Evolutionary conservation across 2,329 filamentous ascomycete species (phyloP), one percentile per base, ranked within the genome.

Genomic region (Lasiodiplodia theobromae): DNA sequence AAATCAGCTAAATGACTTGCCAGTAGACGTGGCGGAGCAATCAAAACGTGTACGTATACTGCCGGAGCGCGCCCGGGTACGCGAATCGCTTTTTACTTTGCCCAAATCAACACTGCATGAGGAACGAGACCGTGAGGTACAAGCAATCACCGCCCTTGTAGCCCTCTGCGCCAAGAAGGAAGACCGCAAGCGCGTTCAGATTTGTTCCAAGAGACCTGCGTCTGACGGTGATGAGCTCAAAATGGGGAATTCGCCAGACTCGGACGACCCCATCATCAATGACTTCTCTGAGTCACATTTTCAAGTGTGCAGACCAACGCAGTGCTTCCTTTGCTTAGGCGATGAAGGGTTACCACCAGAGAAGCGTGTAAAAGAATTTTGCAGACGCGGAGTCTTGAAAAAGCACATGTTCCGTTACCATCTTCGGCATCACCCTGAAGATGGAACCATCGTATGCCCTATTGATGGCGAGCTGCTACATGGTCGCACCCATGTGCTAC

Each of bases 271-370:
- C 25, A 28, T 28, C 25, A 28, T 28, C 25, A 28, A 28, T 66
- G 3, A 51, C 40, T 21, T 25, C 14, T 14, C 25, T 21, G 2
- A 53, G 23, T 49, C 23, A 1, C 47, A 16, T 16, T 47, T 11
- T 31, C 34, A 25, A 31, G 23, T 54, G 28, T 66, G 25, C 18
- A 66, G 53, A 44, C 62, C 62, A 31, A 51, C 49, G 23, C 44
- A 66, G 53, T 66, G 62, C 62, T 66, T 66, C 37, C 21, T 66
- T 11, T 66, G 4, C 44, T 49, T 66, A 28, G 25, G 25, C 25
- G 25, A 28, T 28, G 25, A 28, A 28, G 8, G 23, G 62, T 21
- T 28, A 66, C 21, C 7, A 28, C 25, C 25, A 28, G 25, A 28
- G 25, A 28, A 28, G 25, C 25, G 25, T 28, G 25, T 28, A 28